phyloP scores from a whole-genome alignment of 2,329 filamentous ascomycete species.

The Arthrobotrys musiformis region DNA sequence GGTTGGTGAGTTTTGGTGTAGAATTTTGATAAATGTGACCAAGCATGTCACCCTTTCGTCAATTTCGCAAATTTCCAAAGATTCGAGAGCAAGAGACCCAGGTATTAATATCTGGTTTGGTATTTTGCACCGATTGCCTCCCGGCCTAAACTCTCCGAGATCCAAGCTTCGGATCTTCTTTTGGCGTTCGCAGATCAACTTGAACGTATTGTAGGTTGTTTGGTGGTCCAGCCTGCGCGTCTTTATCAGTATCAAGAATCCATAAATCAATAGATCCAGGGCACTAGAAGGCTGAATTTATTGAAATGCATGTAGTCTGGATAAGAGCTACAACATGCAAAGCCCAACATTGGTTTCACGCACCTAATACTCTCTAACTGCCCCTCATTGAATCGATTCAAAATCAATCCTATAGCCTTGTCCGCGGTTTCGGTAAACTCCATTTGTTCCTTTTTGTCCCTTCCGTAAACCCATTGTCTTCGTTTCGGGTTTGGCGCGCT shows the following conservation, averaged over 20 bases:
- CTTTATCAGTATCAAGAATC: neutral
- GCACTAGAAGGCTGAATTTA: neutral
- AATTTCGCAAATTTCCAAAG: neutral
- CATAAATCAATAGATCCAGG: neutral
- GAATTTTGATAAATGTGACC: neutral
- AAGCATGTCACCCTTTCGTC: conserved; percentile 1
- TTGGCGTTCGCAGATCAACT: neutral
- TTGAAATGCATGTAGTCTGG: no score
- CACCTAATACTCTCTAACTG: conserved; percentile 36
- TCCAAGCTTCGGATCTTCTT: neutral
- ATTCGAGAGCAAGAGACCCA: neutral
- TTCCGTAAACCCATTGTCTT: neutral
- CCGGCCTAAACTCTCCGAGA: neutral
- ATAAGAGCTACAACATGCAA: neutral
- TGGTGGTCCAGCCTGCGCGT: neutral
- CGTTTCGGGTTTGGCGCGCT: neutral
- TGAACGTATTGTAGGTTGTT: neutral
- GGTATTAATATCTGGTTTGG: neutral
- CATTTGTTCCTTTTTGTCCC: neutral
- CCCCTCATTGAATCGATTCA: neutral
- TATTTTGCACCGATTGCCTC: neutral
- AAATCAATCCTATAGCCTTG: neutral
- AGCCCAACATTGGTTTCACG: neutral
- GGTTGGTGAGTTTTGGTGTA: neutral
- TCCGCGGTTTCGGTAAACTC: neutral